Evolutionary conservation across 805 yeast genomes (phyloP).

Genomic region (Kodamaea lidongshanica): DNA sequence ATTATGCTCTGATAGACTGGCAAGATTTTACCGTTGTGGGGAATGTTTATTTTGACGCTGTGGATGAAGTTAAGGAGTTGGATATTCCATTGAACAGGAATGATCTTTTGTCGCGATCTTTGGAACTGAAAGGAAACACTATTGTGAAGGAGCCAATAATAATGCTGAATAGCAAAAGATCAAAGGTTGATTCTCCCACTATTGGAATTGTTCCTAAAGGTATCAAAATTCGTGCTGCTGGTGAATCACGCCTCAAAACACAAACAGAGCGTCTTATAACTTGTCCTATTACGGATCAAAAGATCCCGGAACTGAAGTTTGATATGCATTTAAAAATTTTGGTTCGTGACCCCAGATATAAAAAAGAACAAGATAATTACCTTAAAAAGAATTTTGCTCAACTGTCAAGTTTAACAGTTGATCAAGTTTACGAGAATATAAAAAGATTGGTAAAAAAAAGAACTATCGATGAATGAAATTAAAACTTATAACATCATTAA

Average conservation of each 20-base stretch:
- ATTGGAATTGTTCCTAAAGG: slow-evolving; percentile 33
- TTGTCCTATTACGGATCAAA: slow-evolving; percentile 75
- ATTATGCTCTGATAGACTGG: slow-evolving; percentile 82
- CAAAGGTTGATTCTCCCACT: slow-evolving; percentile 2
- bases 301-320: slow-evolving; percentile 64
- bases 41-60: slow-evolving; percentile 56
- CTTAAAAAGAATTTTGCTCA: slow-evolving; percentile 48
- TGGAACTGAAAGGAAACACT: slow-evolving; percentile 45
- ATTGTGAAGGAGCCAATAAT: slow-evolving; percentile 11
- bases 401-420: slow-evolving; percentile 45
- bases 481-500: too few relatives aligned
- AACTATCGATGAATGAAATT: slow-evolving; percentile 6
- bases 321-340: slow-evolving; percentile 64
- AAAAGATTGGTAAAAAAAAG: slow-evolving; percentile 24
- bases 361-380: slow-evolving; percentile 58
- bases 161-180: background rate
- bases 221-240: slow-evolving; percentile 65
- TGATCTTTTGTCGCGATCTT: slow-evolving; percentile 56
- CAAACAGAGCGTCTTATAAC: slow-evolving; percentile 36
- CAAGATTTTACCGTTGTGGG: slow-evolving; percentile 70
- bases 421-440: slow-evolving; percentile 58
- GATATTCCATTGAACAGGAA: slow-evolving; percentile 50
- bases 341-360: slow-evolving; percentile 72
- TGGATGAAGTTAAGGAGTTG: slow-evolving; percentile 53
- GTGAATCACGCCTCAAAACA: slow-evolving; percentile 48